Conservation (phyloP, 2,329 filamentous ascomycete genomes). For the Daldinia eschscholtzii region DNA sequence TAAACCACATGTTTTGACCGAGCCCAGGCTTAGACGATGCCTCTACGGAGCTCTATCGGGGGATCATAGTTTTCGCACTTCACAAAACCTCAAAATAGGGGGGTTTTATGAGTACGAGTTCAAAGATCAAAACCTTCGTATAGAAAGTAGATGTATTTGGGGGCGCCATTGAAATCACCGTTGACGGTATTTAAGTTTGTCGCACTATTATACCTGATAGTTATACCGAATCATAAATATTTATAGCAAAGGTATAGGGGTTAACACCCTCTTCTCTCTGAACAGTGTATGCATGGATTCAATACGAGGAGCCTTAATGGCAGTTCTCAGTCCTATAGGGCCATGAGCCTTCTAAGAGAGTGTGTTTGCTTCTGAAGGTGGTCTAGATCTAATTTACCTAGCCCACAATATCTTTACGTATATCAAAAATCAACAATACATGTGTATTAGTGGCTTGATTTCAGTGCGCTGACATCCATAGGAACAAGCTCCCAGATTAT, state of each 20-base stretch:
- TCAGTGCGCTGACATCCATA: too few relatives aligned
- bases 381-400: too few relatives aligned
- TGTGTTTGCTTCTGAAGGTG: neutral
- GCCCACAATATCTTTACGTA: too few relatives aligned
- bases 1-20: neutral
- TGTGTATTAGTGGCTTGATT: too few relatives aligned
- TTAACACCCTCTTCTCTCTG: neutral
- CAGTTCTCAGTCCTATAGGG: neutral
- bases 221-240: neutral
- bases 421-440: too few relatives aligned
- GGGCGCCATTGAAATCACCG: neutral
- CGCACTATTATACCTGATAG: neutral
- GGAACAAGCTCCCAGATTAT: too few relatives aligned
- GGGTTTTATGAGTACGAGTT: neutral
- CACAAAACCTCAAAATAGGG: neutral
- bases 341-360: neutral
- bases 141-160: neutral
- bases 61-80: neutral
- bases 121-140: neutral
- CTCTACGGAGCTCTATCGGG: neutral
- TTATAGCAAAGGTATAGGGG: neutral
- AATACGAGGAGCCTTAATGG: neutral
- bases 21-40: conserved; percentile 3
- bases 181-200: neutral
- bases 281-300: neutral